Base-by-base conservation (phyloP, 208 protist genomes). In the Leishmania braziliensis region DNA sequence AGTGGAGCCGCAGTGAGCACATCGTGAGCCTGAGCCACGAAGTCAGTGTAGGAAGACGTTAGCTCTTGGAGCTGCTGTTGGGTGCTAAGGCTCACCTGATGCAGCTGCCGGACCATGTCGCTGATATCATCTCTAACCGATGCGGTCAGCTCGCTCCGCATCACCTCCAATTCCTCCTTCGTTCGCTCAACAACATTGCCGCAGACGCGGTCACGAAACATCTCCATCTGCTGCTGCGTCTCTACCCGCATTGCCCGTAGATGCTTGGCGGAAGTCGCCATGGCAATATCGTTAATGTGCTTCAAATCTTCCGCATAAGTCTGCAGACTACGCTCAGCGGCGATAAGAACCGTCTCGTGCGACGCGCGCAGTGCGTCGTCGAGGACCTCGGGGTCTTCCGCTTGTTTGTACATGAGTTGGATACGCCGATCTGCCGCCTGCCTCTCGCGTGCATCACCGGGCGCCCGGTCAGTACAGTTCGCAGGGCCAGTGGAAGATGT, bases 251-350 rank as follows among this genome's bases (percentile, higher is more conserved):
- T 79, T 53, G 79, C 71, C 12, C 87, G 82, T n/a, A 95, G 88
- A 54, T 88, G 82, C 84, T 92, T 93, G n/a, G 87, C 90, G 18
- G 84, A 82, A 63, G 90, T 89, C 0, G 92, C 90, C 51, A 91
- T 78, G 33, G 90, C 90, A 78, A 92, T 86, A 63, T 93, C 90
- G 66, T 92, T 93, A 20, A 93, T 82, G 51, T 86, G 74, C 74
- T 86, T 89, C 66, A 95, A 62, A 79, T 95, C 91, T 69, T 88
- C 85, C 10, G 88, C 85, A 81, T 93, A 93, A 26, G 86, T 83
- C 58, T 83, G 90, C 29, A 96, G 81, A 23, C 89, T 92, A 26
- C 79, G 83, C 87, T 96, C 93, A 10, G 91, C 87, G 0, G 89
- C 77, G 5, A 88, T 75, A 79, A 93, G 71, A 62, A 94, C 80